phyloP scores from a whole-genome alignment of 2,329 filamentous ascomycete genomes.

The Ascochyta rabiei region DNA sequence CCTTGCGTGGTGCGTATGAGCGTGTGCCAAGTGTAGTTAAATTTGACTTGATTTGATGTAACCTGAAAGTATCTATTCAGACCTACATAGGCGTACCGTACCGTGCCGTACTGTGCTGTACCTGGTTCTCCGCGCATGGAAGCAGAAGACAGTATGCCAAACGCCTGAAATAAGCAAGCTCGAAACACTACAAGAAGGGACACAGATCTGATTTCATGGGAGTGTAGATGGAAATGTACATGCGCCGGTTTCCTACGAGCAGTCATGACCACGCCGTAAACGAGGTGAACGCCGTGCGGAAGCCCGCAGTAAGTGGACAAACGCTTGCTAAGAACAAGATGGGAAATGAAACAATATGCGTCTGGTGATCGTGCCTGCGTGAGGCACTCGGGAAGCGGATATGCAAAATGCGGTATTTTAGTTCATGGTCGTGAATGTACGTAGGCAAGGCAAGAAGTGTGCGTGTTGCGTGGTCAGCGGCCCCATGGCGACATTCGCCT shows the following conservation, averaged over 20 bases:
- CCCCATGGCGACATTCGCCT: slow-evolving; percentile 38
- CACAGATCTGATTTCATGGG: background rate
- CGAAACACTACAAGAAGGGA: background rate
- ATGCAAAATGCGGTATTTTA: background rate
- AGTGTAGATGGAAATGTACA: background rate
- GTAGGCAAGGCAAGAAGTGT: background rate
- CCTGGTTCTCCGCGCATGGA: too few species aligned
- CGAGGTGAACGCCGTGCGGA: background rate
- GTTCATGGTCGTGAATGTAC: background rate
- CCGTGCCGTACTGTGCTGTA: too few species aligned
- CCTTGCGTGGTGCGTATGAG: too few species aligned
- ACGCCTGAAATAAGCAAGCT: background rate
- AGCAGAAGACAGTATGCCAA: background rate
- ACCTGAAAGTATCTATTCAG: too few species aligned
- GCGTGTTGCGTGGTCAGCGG: slow-evolving; percentile 2
- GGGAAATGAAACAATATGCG: background rate
- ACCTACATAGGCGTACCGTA: too few species aligned
- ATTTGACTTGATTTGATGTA: too few species aligned
- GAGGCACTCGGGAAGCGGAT: background rate
- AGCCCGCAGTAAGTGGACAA: background rate
- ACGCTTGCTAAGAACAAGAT: slow-evolving; percentile 3
- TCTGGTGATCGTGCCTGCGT: background rate
- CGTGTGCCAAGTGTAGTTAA: too few species aligned
- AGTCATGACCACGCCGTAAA: too few species aligned
- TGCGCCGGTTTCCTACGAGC: background rate